Evolutionary conservation across 2,329 filamentous ascomycete genomes (phyloP).

Genomic region (Microsporum audouinii): DNA sequence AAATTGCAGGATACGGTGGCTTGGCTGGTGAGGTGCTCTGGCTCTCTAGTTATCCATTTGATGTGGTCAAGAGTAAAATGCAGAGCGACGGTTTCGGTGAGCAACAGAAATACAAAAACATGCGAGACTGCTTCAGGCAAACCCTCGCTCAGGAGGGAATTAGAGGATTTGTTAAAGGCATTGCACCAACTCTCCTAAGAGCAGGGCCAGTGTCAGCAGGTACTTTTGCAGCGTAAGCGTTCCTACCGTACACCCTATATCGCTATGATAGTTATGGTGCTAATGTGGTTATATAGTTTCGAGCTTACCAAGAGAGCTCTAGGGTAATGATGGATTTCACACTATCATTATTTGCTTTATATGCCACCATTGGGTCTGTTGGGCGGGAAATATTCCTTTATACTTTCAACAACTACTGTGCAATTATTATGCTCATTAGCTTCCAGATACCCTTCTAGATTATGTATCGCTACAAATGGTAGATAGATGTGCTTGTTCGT

Average conservation of each 20-base stretch:
- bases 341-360: neutral
- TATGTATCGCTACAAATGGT: neutral
- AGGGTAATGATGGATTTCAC: conserved; percentile 20
- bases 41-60: conserved; percentile 87
- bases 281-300: conserved; percentile 25
- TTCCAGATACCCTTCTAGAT: conserved; percentile 5
- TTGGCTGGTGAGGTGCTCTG: conserved; percentile 88
- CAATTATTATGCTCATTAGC: neutral
- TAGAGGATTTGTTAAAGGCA: conserved; percentile 86
- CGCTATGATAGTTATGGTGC: neutral
- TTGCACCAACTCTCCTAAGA: conserved; percentile 78
- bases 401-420: neutral
- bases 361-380: neutral
- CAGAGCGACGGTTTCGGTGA: conserved; percentile 85
- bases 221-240: conserved; percentile 70
- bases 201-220: conserved; percentile 96
- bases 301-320: conserved; percentile 39
- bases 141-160: conserved; percentile 66
- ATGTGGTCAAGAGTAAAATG: conserved; percentile 99
- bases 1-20: conserved; percentile 85
- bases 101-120: conserved; percentile 60
- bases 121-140: conserved; percentile 82
- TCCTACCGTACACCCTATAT: conserved; percentile 1
- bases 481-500: neutral
- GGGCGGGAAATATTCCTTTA: neutral